Evolutionary conservation across 345 rosid species (phyloP).

Genomic region (Citrus australasica): DNA sequence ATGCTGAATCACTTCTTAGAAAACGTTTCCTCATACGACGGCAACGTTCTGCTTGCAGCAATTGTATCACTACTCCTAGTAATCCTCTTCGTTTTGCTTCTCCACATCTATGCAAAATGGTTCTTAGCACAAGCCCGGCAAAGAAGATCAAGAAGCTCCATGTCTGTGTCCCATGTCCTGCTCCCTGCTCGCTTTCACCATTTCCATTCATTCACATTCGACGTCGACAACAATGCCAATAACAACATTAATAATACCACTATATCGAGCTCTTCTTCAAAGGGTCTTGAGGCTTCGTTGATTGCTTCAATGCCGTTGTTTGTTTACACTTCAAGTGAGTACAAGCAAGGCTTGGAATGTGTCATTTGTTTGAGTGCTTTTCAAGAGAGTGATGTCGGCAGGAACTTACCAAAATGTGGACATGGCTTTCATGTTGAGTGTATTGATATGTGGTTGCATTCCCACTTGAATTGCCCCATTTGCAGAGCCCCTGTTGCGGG

Average conservation of each 20-base stretch:
- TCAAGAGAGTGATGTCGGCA: slow-evolving; percentile 59
- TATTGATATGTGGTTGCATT: slow-evolving; percentile 77
- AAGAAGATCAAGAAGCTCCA: slow-evolving; percentile 21
- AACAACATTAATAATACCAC: background rate
- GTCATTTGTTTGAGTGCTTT: slow-evolving; percentile 65
- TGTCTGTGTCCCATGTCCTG: slow-evolving; percentile 27
- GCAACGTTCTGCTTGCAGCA: slow-evolving; percentile 71
- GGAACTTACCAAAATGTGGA: slow-evolving; percentile 55
- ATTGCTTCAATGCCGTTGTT: slow-evolving; percentile 69
- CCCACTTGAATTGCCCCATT: slow-evolving; percentile 68
- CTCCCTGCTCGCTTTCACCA: slow-evolving; percentile 33
- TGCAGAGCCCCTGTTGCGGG: slow-evolving; percentile 49
- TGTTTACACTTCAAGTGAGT: slow-evolving; percentile 32
- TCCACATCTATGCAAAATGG: slow-evolving; percentile 79
- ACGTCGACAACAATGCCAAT: background rate
- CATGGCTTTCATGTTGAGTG: slow-evolving; percentile 80
- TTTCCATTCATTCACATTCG: slow-evolving; percentile 33
- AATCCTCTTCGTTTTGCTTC: slow-evolving; percentile 72
- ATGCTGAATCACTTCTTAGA: slow-evolving; percentile 29
- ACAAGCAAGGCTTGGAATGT: slow-evolving; percentile 44
- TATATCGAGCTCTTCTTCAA: slow-evolving; percentile 10
- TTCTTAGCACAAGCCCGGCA: slow-evolving; percentile 49
- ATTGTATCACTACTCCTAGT: slow-evolving; percentile 64
- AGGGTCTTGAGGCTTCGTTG: slow-evolving; percentile 61
- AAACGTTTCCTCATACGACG: slow-evolving; percentile 59